Conservation (phyloP, 1,284 basidiomycete species). For the Malassezia brasiliensis region DNA sequence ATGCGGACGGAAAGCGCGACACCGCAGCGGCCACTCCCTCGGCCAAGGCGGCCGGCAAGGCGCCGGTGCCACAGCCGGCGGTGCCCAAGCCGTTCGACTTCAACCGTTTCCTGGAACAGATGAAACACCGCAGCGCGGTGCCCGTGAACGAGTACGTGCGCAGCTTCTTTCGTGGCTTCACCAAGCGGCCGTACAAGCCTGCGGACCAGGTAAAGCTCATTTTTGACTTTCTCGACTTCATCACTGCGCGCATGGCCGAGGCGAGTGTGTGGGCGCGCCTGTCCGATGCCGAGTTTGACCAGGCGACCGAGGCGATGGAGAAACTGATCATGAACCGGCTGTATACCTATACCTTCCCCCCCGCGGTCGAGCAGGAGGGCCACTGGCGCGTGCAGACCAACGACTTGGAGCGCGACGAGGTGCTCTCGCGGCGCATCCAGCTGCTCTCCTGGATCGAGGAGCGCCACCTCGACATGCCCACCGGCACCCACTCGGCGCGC, state of each 20-base stretch:
- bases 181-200: slow-evolving; percentile 45
- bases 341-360: slow-evolving; percentile 53
- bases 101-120: slow-evolving; percentile 47
- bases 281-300: slow-evolving; percentile 77
- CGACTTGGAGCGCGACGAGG: slow-evolving; percentile 84
- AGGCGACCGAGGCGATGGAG: slow-evolving; percentile 97
- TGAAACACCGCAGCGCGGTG: slow-evolving; percentile 41
- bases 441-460: slow-evolving; percentile 84
- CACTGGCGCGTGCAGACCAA: slow-evolving; percentile 58
- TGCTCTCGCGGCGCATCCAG: slow-evolving; percentile 78
- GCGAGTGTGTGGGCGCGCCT: slow-evolving; percentile 34
- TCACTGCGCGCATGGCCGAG: slow-evolving; percentile 39
- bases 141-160: slow-evolving; percentile 43
- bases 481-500: slow-evolving; percentile 54
- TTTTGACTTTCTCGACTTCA: slow-evolving; percentile 48
- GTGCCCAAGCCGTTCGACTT: slow-evolving; percentile 38
- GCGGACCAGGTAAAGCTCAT: slow-evolving; percentile 46
- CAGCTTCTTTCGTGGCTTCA: slow-evolving; percentile 46
- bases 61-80: background rate
- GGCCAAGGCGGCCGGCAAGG: background rate
- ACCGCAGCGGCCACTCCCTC: no score
- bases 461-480: slow-evolving; percentile 64
- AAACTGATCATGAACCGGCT: slow-evolving; percentile 97
- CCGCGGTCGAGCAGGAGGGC: slow-evolving; percentile 41
- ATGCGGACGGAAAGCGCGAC: no score